These are phyloP conservation scores for Tylopilus plumbeoviolaceoides DNA, from an alignment of 768 basidiomycete genomes.

Conservation along the genomic window DNA sequence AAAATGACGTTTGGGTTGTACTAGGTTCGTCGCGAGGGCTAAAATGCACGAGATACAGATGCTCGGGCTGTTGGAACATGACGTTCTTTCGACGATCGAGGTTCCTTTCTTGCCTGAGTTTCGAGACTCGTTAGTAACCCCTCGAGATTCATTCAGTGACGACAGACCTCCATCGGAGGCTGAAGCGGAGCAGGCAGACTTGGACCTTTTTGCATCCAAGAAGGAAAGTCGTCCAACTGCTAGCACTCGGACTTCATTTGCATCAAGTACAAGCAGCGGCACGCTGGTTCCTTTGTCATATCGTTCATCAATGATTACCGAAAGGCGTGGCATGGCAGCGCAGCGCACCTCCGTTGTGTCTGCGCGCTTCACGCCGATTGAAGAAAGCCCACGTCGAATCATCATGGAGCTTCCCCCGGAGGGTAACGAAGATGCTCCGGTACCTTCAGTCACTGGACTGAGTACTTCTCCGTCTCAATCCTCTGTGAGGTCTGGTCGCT, in stretches of 20 bases:
- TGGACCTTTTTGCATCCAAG: constrained; percentile 57
- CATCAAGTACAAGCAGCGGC: constrained; percentile 38
- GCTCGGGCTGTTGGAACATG: constrained; percentile 88
- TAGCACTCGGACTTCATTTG: constrained; percentile 36
- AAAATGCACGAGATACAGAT: constrained; percentile 97
- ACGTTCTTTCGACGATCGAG: constrained; percentile 84
- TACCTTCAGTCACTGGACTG: constrained; percentile 34
- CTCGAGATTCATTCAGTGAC: constrained; percentile 32
- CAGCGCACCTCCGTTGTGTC: constrained; percentile 50
- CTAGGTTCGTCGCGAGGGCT: constrained; percentile 87
- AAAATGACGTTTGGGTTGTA: constrained; percentile 1
- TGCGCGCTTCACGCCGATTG: constrained; percentile 56
- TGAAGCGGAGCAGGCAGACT: constrained; percentile 73
- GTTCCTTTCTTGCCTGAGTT: constrained; percentile 69
- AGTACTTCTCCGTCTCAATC: constrained; percentile 67
- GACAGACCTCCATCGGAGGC: constrained; percentile 39
- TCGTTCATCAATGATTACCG: constrained; percentile 29
- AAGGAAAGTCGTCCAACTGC: constrained; percentile 34
- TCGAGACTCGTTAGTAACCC: constrained; percentile 28
- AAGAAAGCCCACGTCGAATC: constrained; percentile 61
- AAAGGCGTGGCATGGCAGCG: constrained; percentile 38
- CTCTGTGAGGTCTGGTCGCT: constrained; percentile 53
- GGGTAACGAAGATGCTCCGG: constrained; percentile 26
- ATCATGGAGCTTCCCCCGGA: constrained; percentile 51
- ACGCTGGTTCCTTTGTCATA: constrained; percentile 35